A percentile compares a stretch with the other conserved stretches of the same genome.
These are phyloP conservation scores for Nakazawaea wickerhamii DNA, from an alignment of 805 yeast genomes.

Conservation along the genomic window DNA sequence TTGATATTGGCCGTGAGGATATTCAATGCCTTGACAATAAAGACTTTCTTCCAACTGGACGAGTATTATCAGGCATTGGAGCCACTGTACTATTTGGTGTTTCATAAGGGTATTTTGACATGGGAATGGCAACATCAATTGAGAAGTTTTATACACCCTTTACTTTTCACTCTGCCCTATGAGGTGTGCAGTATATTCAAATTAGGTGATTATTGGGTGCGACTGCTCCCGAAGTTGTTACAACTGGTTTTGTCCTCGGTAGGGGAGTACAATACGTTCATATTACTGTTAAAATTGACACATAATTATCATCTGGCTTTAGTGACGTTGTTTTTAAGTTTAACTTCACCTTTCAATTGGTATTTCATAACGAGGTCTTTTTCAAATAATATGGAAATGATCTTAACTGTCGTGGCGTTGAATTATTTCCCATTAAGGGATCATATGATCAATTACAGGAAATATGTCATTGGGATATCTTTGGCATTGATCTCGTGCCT, in stretches of 20 bases:
- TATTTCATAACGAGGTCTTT: conserved; percentile 77
- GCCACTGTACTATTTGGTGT: conserved; percentile 76
- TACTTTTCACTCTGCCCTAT: conserved; percentile 51
- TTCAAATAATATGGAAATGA: conserved; percentile 76
- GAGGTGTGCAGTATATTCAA: conserved; percentile 26
- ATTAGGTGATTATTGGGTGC: conserved; percentile 34
- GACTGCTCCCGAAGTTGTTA: conserved; percentile 55
- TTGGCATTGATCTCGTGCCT: conserved; percentile 61
- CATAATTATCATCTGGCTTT: conserved; percentile 33
- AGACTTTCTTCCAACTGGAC: conserved; percentile 92
- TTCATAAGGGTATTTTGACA: conserved; percentile 76
- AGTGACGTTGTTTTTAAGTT: conserved; percentile 42
- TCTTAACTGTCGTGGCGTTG: conserved; percentile 60
- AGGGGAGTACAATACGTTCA: conserved; percentile 60
- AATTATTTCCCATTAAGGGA: conserved; percentile 54
- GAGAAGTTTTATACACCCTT: conserved; percentile 77
- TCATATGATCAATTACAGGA: conserved; percentile 12
- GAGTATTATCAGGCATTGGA: conserved; percentile 92
- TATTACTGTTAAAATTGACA: conserved; percentile 29
- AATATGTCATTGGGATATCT: conserved; percentile 33
- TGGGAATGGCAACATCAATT: conserved; percentile 91
- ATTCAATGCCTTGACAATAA: conserved; percentile 55
- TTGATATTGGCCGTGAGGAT: conserved; percentile 1
- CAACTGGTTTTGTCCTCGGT: conserved; percentile 67
- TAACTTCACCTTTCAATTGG: conserved; percentile 76